A percentile compares a stretch with the other conserved stretches of the same genome.
Conservation (phyloP, 2,329 filamentous ascomycete species). For the Didymella exigua region DNA sequence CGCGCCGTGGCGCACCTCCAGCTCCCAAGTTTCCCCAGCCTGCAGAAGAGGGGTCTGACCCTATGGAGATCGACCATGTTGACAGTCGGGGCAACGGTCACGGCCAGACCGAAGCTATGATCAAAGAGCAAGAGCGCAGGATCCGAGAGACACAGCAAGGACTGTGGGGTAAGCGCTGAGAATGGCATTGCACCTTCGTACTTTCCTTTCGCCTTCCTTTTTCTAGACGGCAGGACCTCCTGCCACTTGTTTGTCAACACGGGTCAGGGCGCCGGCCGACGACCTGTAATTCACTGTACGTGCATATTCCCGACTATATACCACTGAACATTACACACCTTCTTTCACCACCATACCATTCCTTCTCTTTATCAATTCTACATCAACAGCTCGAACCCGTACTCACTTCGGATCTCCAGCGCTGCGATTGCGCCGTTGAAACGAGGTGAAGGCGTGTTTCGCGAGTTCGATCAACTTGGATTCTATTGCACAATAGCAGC, state of each 20-base stretch:
- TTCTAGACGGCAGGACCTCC: background rate
- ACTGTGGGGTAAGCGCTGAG: slow-evolving; percentile 55
- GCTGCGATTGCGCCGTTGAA: background rate
- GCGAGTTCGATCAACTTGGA: background rate
- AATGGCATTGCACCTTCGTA: too few species aligned
- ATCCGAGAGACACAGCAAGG: slow-evolving; percentile 65
- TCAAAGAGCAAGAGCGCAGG: slow-evolving; percentile 63
- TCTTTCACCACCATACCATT: background rate
- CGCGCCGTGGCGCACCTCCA: slow-evolving; percentile 47
- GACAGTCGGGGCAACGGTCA: slow-evolving; percentile 64
- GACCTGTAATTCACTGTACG: slow-evolving; percentile 1
- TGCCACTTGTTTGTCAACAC: background rate
- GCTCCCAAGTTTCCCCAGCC: slow-evolving; percentile 42
- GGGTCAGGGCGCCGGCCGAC: slow-evolving; percentile 8
- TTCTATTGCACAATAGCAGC: background rate
- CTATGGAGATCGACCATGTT: slow-evolving; percentile 55
- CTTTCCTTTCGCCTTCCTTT: background rate
- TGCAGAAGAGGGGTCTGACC: slow-evolving; percentile 37
- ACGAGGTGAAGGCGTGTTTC: background rate
- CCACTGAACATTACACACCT: slow-evolving; percentile 2
- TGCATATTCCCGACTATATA: slow-evolving; percentile 10
- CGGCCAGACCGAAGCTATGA: slow-evolving; percentile 68
- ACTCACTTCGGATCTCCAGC: background rate
- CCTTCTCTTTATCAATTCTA: background rate
- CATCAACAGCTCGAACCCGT: background rate